Percentiles rank a stretch among this genome's conserved stretches.
These are phyloP conservation scores for Oryza longistaminata DNA, from an alignment of 176 grass and related monocot species.

Conservation along the genomic window DNA sequence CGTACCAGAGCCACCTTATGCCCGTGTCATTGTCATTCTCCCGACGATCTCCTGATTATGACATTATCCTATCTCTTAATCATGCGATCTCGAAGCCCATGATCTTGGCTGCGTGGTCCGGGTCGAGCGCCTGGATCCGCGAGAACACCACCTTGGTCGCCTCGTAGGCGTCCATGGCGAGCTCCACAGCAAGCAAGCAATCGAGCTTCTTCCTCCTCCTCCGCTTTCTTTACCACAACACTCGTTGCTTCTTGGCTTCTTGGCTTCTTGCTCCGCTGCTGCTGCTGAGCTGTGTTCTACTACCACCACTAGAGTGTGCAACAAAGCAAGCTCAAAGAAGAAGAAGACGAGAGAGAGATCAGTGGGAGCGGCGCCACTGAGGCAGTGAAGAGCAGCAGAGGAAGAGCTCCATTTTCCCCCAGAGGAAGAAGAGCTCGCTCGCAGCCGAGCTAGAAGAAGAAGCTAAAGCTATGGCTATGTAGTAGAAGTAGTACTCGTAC, in stretches of 20 bases:
- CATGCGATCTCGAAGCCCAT: slow-evolving; percentile 52
- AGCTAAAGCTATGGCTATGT: background rate
- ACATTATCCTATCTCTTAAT: no score
- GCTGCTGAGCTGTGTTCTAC: background rate
- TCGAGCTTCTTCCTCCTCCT: background rate
- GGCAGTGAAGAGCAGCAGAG: background rate
- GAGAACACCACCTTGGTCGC: slow-evolving; percentile 97
- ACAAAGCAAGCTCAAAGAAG: background rate
- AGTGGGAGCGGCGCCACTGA: slow-evolving; percentile 3
- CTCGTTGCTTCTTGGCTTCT: no score
- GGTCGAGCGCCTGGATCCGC: slow-evolving; percentile 90
- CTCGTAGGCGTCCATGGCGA: slow-evolving; percentile 89
- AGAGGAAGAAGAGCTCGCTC: background rate
- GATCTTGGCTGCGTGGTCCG: slow-evolving; percentile 93
- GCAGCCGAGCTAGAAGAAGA: slow-evolving; percentile 12
- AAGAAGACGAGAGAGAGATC: background rate
- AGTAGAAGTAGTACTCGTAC: background rate
- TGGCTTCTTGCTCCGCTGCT: background rate
- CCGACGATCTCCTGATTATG: no score
- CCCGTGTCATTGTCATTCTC: no score
- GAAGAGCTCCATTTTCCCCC: slow-evolving; percentile 39
- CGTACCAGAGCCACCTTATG: no score
- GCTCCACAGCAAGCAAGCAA: background rate
- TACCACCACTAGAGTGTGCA: background rate
- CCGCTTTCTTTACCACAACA: no score